Conservation (phyloP, 306 rosid species). For the Albizia julibrissin region DNA sequence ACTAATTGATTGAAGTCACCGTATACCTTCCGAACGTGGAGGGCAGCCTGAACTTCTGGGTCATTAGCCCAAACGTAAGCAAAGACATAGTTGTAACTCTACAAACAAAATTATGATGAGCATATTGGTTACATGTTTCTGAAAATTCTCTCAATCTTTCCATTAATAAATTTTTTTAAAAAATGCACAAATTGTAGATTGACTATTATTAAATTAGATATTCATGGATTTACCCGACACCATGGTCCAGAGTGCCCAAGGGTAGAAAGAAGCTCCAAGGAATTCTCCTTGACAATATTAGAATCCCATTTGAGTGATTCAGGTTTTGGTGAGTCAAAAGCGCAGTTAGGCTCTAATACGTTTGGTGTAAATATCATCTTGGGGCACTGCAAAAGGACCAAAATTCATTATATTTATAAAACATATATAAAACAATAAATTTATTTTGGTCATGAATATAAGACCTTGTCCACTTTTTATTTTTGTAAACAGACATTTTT, state of each 20-base stretch:
- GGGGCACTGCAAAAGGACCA: constrained; percentile 7
- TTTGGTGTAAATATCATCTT: not conserved
- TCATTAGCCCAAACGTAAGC: constrained; percentile 33
- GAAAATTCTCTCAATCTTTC: not conserved
- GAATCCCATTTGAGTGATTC: not conserved
- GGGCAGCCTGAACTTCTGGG: constrained; percentile 21
- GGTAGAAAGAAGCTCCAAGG: not conserved
- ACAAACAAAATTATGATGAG: not conserved
- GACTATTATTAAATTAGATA: not conserved
- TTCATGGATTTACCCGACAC: not conserved
- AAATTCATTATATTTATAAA: not conserved
- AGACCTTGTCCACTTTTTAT: too few species aligned
- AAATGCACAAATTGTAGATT: not conserved
- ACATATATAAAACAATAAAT: not conserved
- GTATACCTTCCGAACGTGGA: constrained; percentile 27
- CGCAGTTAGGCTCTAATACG: constrained; percentile 30
- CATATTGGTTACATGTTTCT: not conserved
- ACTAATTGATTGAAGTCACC: not conserved
- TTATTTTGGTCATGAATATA: too few species aligned
- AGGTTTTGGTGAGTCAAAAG: not conserved
- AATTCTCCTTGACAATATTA: not conserved
- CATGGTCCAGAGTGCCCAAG: not conserved
- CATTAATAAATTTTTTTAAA: not conserved
- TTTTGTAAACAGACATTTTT: too few species aligned
- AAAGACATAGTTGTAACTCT: not conserved